Percentiles rank a stretch among this genome's conserved stretches.
These are phyloP conservation scores for Neurospora sp. DNA, from an alignment of 495 filamentous ascomycete species.

Conservation along the genomic window DNA sequence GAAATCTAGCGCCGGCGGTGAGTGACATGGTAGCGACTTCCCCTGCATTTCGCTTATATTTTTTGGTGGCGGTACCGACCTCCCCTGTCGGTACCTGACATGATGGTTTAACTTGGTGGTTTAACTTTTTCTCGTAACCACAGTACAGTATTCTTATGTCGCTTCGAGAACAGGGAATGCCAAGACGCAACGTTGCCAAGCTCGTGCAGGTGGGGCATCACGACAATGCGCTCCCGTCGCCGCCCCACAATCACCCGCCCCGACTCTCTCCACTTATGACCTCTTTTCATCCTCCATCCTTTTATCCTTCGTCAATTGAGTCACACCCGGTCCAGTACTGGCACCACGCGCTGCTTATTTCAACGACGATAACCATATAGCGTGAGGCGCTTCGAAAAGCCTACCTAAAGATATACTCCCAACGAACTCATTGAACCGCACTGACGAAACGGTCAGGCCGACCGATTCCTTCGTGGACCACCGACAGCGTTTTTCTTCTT, in stretches of 20 bases:
- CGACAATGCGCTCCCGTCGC: neutral
- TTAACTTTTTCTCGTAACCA: no score
- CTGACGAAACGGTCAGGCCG: neutral
- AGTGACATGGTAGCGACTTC: no score
- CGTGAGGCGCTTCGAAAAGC: neutral
- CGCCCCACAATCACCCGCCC: neutral
- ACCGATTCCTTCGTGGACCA: neutral
- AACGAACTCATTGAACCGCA: neutral
- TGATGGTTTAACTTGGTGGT: no score
- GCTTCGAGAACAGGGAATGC: neutral
- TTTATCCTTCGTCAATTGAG: neutral
- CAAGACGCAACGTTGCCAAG: constrained; percentile 4
- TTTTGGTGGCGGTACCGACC: no score
- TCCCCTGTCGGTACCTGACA: no score
- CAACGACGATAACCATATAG: neutral
- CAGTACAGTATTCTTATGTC: no score
- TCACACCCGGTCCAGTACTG: neutral
- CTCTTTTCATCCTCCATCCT: neutral
- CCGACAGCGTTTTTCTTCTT: neutral
- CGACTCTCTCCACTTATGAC: neutral
- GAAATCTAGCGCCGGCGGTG: no score
- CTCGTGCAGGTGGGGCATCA: neutral
- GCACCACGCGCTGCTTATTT: neutral
- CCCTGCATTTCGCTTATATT: no score
- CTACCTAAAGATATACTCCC: neutral